phyloP scores from a whole-genome alignment of 2,329 filamentous ascomycete genomes.

The Calonectria hawksworthii region DNA sequence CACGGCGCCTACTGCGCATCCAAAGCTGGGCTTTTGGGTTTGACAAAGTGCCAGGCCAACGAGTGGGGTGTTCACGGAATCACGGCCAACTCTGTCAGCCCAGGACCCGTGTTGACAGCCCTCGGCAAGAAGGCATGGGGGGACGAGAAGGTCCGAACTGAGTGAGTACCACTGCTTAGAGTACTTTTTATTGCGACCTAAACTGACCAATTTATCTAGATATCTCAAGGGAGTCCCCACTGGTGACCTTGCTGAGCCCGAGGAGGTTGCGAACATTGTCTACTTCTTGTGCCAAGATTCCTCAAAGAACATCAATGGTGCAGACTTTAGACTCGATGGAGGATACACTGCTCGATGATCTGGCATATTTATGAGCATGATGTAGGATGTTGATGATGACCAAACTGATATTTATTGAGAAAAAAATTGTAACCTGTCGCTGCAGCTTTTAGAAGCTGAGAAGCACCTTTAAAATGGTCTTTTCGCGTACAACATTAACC shows the following conservation, averaged over 20 bases:
- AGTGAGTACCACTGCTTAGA: background rate
- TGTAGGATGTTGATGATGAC: background rate
- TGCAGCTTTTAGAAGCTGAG: no score
- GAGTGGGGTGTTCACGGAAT: constrained; percentile 13
- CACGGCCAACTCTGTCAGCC: constrained; percentile 15
- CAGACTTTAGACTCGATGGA: constrained; percentile 16
- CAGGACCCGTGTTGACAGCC: constrained; percentile 10
- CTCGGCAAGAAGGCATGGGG: constrained; percentile 20
- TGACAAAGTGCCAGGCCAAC: constrained; percentile 14
- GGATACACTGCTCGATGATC: constrained; percentile 21
- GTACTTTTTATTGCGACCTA: no score
- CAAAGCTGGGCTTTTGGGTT: constrained; percentile 7
- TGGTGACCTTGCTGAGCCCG: constrained; percentile 9
- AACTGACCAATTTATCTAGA: background rate
- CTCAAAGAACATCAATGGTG: constrained; percentile 14
- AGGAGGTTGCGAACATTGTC: constrained; percentile 17
- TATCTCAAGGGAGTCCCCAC: constrained; percentile 18
- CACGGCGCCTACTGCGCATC: constrained; percentile 21
- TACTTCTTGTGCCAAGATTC: constrained; percentile 17
- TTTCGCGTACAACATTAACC: no score
- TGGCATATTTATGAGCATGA: background rate
- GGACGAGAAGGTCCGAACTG: constrained; percentile 16
- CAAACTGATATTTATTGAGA: background rate
- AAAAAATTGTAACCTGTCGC: no score
- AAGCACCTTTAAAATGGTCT: no score